Base-by-base conservation (phyloP, 2,329 filamentous ascomycete species). In the Alternaria sp. region DNA sequence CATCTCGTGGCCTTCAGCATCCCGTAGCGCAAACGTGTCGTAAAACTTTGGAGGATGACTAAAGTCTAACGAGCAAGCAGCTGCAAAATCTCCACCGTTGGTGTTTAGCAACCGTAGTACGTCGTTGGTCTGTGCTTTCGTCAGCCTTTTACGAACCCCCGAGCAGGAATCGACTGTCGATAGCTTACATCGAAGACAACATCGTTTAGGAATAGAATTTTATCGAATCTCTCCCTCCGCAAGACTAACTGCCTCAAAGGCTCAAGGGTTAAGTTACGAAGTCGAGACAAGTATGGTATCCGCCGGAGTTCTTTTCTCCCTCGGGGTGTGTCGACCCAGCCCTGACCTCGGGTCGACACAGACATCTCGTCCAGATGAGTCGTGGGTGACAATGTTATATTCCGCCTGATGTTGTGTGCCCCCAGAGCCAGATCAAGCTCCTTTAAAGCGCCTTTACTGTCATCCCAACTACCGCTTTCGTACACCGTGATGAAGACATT, bases 391-490 rank as follows among this genome's bases (percentile, higher is more conserved):
- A 88, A 70, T 4, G 84, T 80, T 23, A 91, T 82, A 34, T 79
- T 84, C 29, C 83, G 80, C 40, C 79, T 75, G 4, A 90, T 83
- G 0, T 82, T 82, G 14, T 84, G 67, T 10, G 70, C 69, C 10
- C 79, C 83, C 11, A 91, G 77, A 56, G 83, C 74, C 2, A 58
- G 63, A 58, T 88, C 86, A 36, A 91, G 78, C 21, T 83, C 79
- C 11, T 71, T 75, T 60, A 91, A 77, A 7, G 84, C 84, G 9
- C 78, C 82, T 73, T 90, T 90, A n/a, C 34, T 89, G 61, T 87
- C 80, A 72, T 91, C 89, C 80, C 84, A 87, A 70, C 86, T 89
- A 10, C 88, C 88, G 65, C 85, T 88, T 75, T 91, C 88, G 54
- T 85, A 83, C 21, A 91, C 81, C 59, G 85, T 87, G 41, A 92